Conservation (phyloP, 192 early-diverging fungal genomes). For the Geranomyces variabilis region DNA sequence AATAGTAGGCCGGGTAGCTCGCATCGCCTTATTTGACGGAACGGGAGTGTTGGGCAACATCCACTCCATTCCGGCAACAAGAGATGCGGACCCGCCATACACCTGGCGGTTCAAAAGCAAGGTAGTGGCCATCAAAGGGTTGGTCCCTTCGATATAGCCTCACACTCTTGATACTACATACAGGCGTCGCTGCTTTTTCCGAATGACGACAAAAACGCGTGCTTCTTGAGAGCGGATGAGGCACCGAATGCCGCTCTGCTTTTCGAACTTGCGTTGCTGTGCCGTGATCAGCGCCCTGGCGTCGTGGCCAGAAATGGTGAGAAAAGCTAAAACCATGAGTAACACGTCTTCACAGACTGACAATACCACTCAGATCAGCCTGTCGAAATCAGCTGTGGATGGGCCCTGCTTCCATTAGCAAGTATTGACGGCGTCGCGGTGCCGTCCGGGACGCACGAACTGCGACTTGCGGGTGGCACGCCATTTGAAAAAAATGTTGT, state of each 20-base stretch:
- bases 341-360: not conserved
- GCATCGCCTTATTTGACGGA: conserved; percentile 55
- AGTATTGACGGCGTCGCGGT: conserved; percentile 50
- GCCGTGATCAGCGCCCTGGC: conserved; percentile 18
- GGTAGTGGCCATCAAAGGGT: not conserved
- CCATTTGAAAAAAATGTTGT: conserved; percentile 48
- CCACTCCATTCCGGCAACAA: conserved; percentile 45
- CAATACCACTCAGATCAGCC: not conserved
- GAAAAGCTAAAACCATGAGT: not conserved
- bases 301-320: conserved; percentile 25
- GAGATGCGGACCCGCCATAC: conserved; percentile 29
- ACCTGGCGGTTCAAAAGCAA: conserved; percentile 53
- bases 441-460: conserved; percentile 55
- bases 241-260: conserved; percentile 51
- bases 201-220: conserved; percentile 55
- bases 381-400: conserved; percentile 46
- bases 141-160: not conserved
- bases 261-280: conserved; percentile 52
- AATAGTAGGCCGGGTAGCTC: conserved; percentile 47
- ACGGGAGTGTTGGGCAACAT: conserved; percentile 50
- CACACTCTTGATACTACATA: not conserved
- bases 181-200: conserved; percentile 53
- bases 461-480: conserved; percentile 47
- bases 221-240: conserved; percentile 47
- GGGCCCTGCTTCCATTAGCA: conserved; percentile 55